These are phyloP conservation scores for Calocybe gambosa DNA, from an alignment of 1,284 basidiomycete genomes.

Conservation along the genomic window DNA sequence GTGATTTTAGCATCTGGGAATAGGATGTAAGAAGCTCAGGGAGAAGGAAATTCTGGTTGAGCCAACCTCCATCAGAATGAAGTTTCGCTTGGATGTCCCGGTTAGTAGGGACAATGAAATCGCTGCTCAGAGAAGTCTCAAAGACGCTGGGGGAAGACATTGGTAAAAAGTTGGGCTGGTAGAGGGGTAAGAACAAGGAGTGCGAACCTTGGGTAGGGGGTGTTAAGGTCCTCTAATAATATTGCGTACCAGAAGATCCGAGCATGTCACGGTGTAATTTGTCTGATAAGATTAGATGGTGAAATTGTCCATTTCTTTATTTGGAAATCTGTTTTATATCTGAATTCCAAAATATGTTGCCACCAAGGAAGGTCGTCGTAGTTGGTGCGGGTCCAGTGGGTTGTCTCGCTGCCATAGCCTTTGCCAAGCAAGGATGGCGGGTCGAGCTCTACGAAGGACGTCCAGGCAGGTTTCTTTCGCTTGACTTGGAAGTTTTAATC, in stretches of 20 bases:
- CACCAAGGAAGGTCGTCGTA: constrained; percentile 45
- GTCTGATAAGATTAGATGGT: constrained; percentile 13
- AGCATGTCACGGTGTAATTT: not conserved
- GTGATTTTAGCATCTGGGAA: constrained; percentile 49
- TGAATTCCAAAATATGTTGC: constrained; percentile 5
- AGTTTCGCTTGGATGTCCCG: constrained; percentile 43
- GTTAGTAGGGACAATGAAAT: constrained; percentile 64
- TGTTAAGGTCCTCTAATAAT: not conserved
- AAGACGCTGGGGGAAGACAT: constrained; percentile 21
- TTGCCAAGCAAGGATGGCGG: constrained; percentile 84
- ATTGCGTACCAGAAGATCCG: not conserved
- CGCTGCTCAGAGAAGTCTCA: constrained; percentile 36
- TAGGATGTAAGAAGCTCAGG: not conserved
- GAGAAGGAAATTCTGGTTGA: not conserved
- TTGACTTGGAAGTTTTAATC: not conserved
- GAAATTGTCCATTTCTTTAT: not conserved
- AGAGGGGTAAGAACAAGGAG: constrained; percentile 11
- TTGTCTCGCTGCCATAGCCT: constrained; percentile 81
- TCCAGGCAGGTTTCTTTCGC: constrained; percentile 50
- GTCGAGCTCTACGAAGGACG: constrained; percentile 90
- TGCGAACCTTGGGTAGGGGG: not conserved
- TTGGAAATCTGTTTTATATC: not conserved
- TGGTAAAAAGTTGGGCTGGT: constrained; percentile 4
- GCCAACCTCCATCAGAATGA: constrained; percentile 33
- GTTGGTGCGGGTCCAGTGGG: constrained; percentile 94